Conservation (phyloP, 345 rosid species). For the Sonneratia alba region DNA sequence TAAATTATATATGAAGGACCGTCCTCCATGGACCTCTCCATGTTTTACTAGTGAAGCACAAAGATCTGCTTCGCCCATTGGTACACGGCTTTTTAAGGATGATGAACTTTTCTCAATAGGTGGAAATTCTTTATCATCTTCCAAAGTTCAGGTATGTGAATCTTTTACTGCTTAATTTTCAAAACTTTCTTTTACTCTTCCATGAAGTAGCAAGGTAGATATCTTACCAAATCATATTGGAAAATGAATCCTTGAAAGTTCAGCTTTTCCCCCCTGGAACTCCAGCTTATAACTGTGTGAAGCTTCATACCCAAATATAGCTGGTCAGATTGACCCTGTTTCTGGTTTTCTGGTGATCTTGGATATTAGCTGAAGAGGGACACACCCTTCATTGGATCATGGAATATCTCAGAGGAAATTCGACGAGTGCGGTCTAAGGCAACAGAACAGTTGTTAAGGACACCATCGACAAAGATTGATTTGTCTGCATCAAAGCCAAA, state of each 20-base stretch:
- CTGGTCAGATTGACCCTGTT: neutral
- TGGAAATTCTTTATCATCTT: conserved; percentile 28
- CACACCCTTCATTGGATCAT: conserved; percentile 40
- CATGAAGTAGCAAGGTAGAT: neutral
- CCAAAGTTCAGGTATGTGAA: conserved; percentile 40
- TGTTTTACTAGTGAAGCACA: conserved; percentile 25
- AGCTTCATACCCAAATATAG: neutral
- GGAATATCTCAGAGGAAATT: conserved; percentile 84
- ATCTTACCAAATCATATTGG: neutral
- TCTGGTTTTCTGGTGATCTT: neutral
- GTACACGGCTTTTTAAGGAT: conserved; percentile 41
- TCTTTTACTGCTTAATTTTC: neutral
- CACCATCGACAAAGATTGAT: conserved; percentile 30
- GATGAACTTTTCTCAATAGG: conserved; percentile 37
- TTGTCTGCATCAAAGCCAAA: conserved; percentile 46
- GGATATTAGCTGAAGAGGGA: conserved; percentile 43
- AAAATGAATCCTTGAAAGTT: neutral
- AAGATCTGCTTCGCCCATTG: conserved; percentile 32
- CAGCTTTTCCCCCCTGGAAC: neutral
- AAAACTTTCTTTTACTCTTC: neutral
- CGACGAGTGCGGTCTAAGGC: conserved; percentile 84
- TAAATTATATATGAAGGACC: conserved; percentile 64
- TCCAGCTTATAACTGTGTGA: neutral
- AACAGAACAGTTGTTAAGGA: conserved; percentile 71
- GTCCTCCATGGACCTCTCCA: conserved; percentile 75